A percentile compares a stretch with the other conserved stretches of the same genome.
Conservation (phyloP, 441 rosid species). For the Kokia cookei region DNA sequence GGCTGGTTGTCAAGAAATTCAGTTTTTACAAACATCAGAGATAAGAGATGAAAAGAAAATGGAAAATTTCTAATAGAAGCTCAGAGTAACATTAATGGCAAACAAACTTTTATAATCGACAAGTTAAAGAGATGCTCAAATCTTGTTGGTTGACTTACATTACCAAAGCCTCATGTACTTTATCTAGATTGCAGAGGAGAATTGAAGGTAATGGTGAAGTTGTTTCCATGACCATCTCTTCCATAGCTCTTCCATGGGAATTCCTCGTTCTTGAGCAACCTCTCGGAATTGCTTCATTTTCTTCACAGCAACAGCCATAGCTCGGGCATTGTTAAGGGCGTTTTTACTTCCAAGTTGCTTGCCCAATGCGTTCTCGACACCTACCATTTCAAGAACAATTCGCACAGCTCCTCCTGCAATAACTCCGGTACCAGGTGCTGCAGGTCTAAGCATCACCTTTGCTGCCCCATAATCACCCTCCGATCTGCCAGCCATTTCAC, state of each 20-base stretch:
- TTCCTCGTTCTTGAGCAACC: conserved; percentile 83
- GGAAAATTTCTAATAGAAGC: too few species aligned
- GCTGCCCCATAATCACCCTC: conserved; percentile 96
- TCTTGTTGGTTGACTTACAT: conserved; percentile 10
- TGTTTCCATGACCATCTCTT: conserved; percentile 31
- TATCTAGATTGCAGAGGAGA: conserved; percentile 7
- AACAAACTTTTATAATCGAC: background rate
- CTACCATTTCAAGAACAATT: conserved; percentile 92
- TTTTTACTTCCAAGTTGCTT: conserved; percentile 81
- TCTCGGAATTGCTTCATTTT: conserved; percentile 82
- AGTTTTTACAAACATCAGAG: background rate
- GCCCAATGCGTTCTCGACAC: conserved; percentile 84
- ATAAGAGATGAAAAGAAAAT: background rate
- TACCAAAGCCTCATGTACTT: conserved; percentile 15
- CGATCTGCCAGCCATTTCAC: conserved; percentile 41
- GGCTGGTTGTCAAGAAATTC: background rate
- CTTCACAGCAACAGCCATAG: conserved; percentile 73
- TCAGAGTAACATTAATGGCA: too few species aligned
- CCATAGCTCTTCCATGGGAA: conserved; percentile 96
- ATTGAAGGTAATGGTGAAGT: background rate
- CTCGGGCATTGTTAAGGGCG: conserved; percentile 91
- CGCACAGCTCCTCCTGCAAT: conserved; percentile 95
- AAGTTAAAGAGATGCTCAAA: conserved; percentile 1
- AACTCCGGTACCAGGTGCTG: conserved; percentile 93
- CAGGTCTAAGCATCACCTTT: conserved; percentile 95